Evolutionary conservation across 2,329 filamentous ascomycete genomes (phyloP).

Genomic region (Epichloe brachyelytri): DNA sequence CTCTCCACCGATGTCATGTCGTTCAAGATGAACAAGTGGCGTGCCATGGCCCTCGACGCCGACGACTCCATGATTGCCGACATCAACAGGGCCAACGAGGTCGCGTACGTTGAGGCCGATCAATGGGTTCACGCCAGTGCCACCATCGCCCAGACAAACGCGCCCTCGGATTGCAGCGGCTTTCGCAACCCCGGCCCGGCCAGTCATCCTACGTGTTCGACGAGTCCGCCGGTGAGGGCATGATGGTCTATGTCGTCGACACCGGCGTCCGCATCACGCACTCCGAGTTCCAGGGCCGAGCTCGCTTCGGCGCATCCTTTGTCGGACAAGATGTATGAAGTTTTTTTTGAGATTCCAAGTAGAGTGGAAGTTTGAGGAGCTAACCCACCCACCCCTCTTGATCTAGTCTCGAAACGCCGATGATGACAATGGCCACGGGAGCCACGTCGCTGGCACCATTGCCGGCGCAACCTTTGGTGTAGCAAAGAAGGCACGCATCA

Average conservation of each 20-base stretch:
- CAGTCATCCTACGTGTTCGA: slow-evolving; percentile 33
- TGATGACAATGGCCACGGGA: slow-evolving; percentile 51
- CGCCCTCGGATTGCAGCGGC: slow-evolving; percentile 40
- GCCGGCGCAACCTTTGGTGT: slow-evolving; percentile 49
- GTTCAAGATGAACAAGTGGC: slow-evolving; percentile 37
- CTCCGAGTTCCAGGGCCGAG: slow-evolving; percentile 42
- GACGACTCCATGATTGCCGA: slow-evolving; percentile 36
- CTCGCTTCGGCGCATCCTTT: slow-evolving; percentile 39
- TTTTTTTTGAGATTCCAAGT: slow-evolving; percentile 4
- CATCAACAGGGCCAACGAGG: slow-evolving; percentile 34
- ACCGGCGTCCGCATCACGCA: slow-evolving; percentile 48
- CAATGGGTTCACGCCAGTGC: slow-evolving; percentile 30
- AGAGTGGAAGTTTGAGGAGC: too few relatives aligned
- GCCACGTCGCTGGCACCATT: slow-evolving; percentile 50
- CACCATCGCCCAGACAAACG: slow-evolving; percentile 37
- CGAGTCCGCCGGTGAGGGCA: slow-evolving; percentile 36
- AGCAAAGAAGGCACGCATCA: slow-evolving; percentile 41
- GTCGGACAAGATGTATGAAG: slow-evolving; percentile 29
- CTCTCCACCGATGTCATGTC: slow-evolving; percentile 34
- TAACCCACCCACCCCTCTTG: neutral
- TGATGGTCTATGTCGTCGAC: slow-evolving; percentile 52
- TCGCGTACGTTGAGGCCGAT: slow-evolving; percentile 42
- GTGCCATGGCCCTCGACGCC: slow-evolving; percentile 39
- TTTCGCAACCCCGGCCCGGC: slow-evolving; percentile 31
- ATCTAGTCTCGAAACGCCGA: neutral